Evolutionary conservation across 805 yeast genomes (phyloP).

Genomic region (Saccharomycopsis synnaedendra): DNA sequence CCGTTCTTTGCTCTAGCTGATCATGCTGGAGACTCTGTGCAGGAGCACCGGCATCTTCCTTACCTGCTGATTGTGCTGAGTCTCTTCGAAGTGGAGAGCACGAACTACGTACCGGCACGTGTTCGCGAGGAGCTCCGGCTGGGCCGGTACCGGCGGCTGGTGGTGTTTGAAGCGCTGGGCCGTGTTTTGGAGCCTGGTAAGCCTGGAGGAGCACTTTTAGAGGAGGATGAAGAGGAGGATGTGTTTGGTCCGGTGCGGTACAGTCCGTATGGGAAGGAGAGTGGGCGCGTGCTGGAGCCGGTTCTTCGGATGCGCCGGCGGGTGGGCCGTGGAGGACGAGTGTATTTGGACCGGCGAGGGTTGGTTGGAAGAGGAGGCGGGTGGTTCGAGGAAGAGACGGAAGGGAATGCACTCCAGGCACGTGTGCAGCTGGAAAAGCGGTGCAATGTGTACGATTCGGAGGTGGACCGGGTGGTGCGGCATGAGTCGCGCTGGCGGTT

Average conservation of each 20-base stretch:
- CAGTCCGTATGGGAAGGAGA: background rate
- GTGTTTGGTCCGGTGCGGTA: background rate
- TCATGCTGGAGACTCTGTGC: slow-evolving; percentile 28
- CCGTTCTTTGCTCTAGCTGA: slow-evolving; percentile 67
- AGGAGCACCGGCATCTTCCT: slow-evolving; percentile 57
- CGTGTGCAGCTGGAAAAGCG: slow-evolving; percentile 16
- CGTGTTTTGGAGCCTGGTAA: slow-evolving; percentile 22
- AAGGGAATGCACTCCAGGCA: slow-evolving; percentile 16
- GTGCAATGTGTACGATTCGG: slow-evolving; percentile 35
- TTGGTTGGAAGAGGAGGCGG: slow-evolving; percentile 30
- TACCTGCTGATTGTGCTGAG: slow-evolving; percentile 70
- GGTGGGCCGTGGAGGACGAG: slow-evolving; percentile 56
- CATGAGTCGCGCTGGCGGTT: slow-evolving; percentile 55
- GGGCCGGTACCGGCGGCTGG: slow-evolving; percentile 25
- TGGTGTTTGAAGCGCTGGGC: slow-evolving; percentile 33
- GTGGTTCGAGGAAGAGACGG: slow-evolving; percentile 22
- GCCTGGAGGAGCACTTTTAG: slow-evolving; percentile 27
- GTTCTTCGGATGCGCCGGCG: slow-evolving; percentile 62
- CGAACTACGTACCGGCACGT: slow-evolving; percentile 37
- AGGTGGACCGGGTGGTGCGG: slow-evolving; percentile 34
- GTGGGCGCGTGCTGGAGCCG: slow-evolving; percentile 21
- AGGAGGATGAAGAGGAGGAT: slow-evolving; percentile 27
- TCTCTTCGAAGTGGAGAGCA: slow-evolving; percentile 50
- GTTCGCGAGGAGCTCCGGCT: slow-evolving; percentile 33
- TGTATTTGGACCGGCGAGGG: slow-evolving; percentile 67